A percentile compares a stretch with the other conserved stretches of the same genome.
Evolutionary conservation across 2,329 filamentous ascomycete species (phyloP).

Genomic region (Calonectria pseudoreteaudii): DNA sequence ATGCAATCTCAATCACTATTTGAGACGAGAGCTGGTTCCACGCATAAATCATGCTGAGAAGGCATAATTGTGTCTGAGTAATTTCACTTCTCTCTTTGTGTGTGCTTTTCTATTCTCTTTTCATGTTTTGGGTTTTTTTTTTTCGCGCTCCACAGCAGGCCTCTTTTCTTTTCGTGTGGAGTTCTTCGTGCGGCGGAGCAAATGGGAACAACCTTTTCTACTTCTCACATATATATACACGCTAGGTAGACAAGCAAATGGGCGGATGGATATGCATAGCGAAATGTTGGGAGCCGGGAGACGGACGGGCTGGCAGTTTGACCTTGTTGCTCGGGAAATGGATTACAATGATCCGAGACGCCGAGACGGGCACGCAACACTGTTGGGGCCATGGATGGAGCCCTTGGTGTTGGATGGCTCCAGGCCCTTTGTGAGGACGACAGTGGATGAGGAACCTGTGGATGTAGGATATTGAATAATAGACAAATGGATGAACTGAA

Average conservation of each 20-base stretch:
- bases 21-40: slow-evolving; percentile 30
- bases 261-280: slow-evolving; percentile 30
- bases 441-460: slow-evolving; percentile 5
- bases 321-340: slow-evolving; percentile 20
- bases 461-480: slow-evolving; percentile 31
- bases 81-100: slow-evolving; percentile 24
- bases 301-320: slow-evolving; percentile 22
- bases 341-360: slow-evolving; percentile 13
- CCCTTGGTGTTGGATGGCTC: slow-evolving; percentile 4
- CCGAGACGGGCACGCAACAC: slow-evolving; percentile 10
- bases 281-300: slow-evolving; percentile 6
- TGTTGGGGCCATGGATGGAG: slow-evolving; percentile 11
- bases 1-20: slow-evolving; percentile 31
- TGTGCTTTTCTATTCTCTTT: slow-evolving; percentile 29
- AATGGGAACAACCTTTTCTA: slow-evolving; percentile 29
- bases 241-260: slow-evolving; percentile 21
- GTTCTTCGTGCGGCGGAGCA: slow-evolving; percentile 32
- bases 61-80: slow-evolving; percentile 28
- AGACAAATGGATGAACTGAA: slow-evolving; percentile 13
- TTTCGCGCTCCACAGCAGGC: slow-evolving; percentile 19
- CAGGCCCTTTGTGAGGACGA: not conserved
- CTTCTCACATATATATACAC: slow-evolving; percentile 33
- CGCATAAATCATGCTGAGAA: slow-evolving; percentile 26
- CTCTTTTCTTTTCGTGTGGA: slow-evolving; percentile 22
- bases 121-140: slow-evolving; percentile 27